Evolutionary conservation across 495 filamentous ascomycete genomes (phyloP), one percentile per base, ranked within the genome.

Genomic region (Darksidea phi): DNA sequence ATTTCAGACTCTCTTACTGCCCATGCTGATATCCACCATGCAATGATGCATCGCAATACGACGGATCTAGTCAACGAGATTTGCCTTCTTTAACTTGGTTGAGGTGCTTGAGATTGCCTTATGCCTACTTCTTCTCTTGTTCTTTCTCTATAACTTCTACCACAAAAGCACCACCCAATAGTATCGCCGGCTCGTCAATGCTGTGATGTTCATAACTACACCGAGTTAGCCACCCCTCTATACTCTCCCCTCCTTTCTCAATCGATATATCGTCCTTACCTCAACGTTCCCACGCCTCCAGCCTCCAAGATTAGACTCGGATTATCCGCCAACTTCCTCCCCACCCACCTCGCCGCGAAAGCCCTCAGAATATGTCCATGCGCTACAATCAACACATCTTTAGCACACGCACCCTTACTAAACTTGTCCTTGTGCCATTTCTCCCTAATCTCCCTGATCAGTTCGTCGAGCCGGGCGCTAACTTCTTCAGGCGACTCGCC

Each of bases 181-280:
- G 69, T 26, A 88, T 87, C 0, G 86, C 86, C n/a, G 86, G 86
- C 74, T 88, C 86, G 0, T 84, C 59, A 50, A 88, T 76, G 47
- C 67, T 82, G 61, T 86, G 78, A 67, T 88, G 86, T 61, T 88
- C 86, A 64, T 88, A 88, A 51, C 56, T 61, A 15, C 2, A 26
- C 8, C 0, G 12, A 18, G 62, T 77, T 34, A 78, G 68, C 42
- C 34, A 23, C 1, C 23, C 15, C 50, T 20, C 45, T 37, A 1
- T 38, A 41, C 56, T 12, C 48, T 17, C 37, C 7, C 53, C 32
- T n/a, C 25, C 54, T 55, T 34, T 6, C 21, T 26, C 12, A 32
- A 25, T 41, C 15, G 26, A 6, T 3, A 32, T 32, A 10, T 32
- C 58, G 28, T 32, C 58, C 77, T 70, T 53, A 83, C 82, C 82